A percentile compares a stretch with the other conserved stretches of the same genome.
Evolutionary conservation across 2,329 filamentous ascomycete genomes (phyloP).

Genomic region (Alternaria rosae): DNA sequence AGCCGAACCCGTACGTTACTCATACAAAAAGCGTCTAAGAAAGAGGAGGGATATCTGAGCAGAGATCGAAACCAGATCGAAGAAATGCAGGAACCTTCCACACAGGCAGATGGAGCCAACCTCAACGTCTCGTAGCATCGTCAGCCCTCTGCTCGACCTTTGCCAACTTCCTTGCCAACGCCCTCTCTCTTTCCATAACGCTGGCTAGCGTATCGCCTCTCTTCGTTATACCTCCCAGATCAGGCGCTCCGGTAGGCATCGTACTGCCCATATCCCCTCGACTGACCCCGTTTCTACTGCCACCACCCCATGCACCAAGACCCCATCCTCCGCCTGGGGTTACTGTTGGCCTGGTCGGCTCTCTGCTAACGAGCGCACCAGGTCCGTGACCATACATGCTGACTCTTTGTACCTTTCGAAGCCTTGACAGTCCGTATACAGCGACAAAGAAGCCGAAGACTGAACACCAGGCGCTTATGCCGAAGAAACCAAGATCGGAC

Average conservation of each 20-base stretch:
- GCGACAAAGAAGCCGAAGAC: constrained; percentile 79
- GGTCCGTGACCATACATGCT: constrained; percentile 74
- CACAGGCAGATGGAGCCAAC: background rate
- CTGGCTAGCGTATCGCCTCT: constrained; percentile 33
- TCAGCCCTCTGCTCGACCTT: constrained; percentile 37
- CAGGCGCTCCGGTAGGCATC: constrained; percentile 25
- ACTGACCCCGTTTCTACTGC: constrained; percentile 33
- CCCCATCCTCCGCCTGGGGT: constrained; percentile 29
- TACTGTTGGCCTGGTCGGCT: constrained; percentile 7
- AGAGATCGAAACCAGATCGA: constrained; percentile 23
- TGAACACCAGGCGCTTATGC: constrained; percentile 74
- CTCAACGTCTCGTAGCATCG: constrained; percentile 22
- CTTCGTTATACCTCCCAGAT: constrained; percentile 24
- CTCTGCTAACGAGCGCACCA: constrained; percentile 25
- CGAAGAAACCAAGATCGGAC: constrained; percentile 82
- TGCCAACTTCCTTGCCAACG: constrained; percentile 35
- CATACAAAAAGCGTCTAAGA: constrained; percentile 5
- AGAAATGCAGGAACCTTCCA: background rate
- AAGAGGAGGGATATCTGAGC: constrained; percentile 31
- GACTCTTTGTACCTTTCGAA: constrained; percentile 85
- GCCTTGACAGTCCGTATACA: constrained; percentile 81
- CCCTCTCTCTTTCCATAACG: constrained; percentile 38
- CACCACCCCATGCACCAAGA: constrained; percentile 40
- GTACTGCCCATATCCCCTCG: constrained; percentile 16
- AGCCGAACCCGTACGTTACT: constrained; percentile 6